Base-by-base conservation (phyloP, 345 rosid genomes). In the Toxicodendron radicans region DNA sequence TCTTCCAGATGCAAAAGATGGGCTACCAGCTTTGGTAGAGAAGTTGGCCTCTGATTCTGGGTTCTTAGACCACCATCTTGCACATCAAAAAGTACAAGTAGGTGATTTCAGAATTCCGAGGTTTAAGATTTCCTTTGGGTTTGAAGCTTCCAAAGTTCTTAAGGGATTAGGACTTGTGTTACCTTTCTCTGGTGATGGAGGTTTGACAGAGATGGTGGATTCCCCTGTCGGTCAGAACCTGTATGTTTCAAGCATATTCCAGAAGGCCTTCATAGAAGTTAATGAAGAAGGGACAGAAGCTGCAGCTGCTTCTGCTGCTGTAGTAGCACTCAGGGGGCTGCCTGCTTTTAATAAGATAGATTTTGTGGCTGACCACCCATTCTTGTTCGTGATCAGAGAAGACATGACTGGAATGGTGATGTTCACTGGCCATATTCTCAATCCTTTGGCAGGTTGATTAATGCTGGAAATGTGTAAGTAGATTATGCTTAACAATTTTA, bases 231-330 rank as follows among this genome's bases (percentile, higher is more conserved):
- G 83, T 30, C 64, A 43, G 73, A 73, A 82, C 24, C 78, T 89
- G 8, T 45, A 16, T 43, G 93, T 89, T 21, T 85, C 92, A 13
- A 79, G 66, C 58, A 68, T 89, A 68, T 89, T 82, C 81, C 97
- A 91, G 4, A 87, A 91, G 71, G 81, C 92, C 10, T 82, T 85
- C 78, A 80, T 89, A 27, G 93, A 89, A 45, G 92, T 91, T 21
- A 91, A 91, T 32, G 97, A 91, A 83, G 87, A 87, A 82, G 93
- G 97, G 58, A 91, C 93, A 3, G 93, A 91, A 80, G 93, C 92
- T 68, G 92, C 89, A 17, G 89, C 92, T 66, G 86, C 86, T 57
- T 78, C 91, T 71, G 88, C 84, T 66, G 89, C 74, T 71, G 81
- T 82, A 66, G 41, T 79, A 53, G 10, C 0, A 1, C 51, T 75